These are phyloP conservation scores for Micractinium sp. DNA, from an alignment of 139 green algal genomes.

Conservation along the genomic window DNA sequence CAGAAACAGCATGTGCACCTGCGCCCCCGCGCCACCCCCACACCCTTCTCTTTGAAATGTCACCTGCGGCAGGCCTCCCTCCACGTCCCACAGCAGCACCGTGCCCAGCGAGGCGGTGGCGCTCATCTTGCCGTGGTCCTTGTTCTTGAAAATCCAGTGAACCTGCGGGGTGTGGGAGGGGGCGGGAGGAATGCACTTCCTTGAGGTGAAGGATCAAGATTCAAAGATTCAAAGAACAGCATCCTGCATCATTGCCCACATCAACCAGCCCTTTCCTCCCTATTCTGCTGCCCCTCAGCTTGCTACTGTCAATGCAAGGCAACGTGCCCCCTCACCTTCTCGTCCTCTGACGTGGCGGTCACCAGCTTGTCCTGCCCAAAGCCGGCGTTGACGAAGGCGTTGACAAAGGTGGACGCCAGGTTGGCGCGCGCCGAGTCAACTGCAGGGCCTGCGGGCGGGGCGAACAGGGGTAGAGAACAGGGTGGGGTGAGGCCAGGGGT, in stretches of 20 bases:
- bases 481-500: too few relatives aligned
- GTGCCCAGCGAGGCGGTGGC: constrained; percentile 89
- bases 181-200: too few relatives aligned
- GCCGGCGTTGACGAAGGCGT: constrained; percentile 98
- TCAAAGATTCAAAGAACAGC: too few relatives aligned
- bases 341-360: constrained; percentile 47
- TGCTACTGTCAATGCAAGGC: too few relatives aligned
- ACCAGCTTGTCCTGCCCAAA: constrained; percentile 96
- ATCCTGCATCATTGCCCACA: not conserved
- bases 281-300: too few relatives aligned
- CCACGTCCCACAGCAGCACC: constrained; percentile 97
- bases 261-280: not conserved
- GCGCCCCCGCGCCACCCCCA: too few relatives aligned
- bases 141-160: constrained; percentile 93
- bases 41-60: not conserved
- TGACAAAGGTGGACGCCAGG: constrained; percentile 96
- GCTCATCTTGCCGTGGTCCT: constrained; percentile 93
- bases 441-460: constrained; percentile 50
- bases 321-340: not conserved
- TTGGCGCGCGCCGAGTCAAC: constrained; percentile 95
- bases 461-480: too few relatives aligned
- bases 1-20: too few relatives aligned
- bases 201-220: not conserved
- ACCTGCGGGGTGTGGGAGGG: not conserved
- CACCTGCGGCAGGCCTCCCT: constrained; percentile 88